Evolutionary conservation across 805 yeast species (phyloP).

Genomic region (Helenozyma baotianmanensis): DNA sequence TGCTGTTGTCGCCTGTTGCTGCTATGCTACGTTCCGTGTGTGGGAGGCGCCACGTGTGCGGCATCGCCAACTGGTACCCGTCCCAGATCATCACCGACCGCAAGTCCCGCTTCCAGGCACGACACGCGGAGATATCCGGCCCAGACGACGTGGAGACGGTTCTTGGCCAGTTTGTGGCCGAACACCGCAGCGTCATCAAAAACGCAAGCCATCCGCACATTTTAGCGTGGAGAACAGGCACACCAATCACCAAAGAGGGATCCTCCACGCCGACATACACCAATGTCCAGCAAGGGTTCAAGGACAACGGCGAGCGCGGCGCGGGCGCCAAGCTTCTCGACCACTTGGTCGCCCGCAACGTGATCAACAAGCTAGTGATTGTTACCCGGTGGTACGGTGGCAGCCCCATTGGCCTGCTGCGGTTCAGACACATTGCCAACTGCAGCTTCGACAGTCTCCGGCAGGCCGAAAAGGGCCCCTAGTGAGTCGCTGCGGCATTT

Average conservation of each 20-base stretch:
- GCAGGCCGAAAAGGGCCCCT: not conserved
- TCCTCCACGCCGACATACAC: conserved; percentile 7
- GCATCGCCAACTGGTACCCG: conserved; percentile 26
- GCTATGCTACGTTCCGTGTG: too few species aligned
- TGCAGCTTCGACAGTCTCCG: conserved; percentile 50
- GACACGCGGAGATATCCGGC: conserved; percentile 40
- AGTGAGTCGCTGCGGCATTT: too few species aligned
- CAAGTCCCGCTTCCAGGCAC: conserved; percentile 67
- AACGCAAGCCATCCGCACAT: conserved; percentile 68
- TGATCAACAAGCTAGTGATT: conserved; percentile 56
- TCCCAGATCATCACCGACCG: conserved; percentile 36
- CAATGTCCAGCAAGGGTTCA: conserved; percentile 51
- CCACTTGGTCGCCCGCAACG: conserved; percentile 44
- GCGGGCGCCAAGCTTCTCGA: conserved; percentile 58
- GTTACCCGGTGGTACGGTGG: conserved; percentile 87
- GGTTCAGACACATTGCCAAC: conserved; percentile 64
- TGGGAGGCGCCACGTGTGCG: too few species aligned
- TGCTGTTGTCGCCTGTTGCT: too few species aligned
- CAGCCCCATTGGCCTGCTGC: conserved; percentile 60
- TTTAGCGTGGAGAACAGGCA: conserved; percentile 65
- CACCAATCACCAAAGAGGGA: conserved; percentile 3
- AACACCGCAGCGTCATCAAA: conserved; percentile 46
- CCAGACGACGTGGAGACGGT: conserved; percentile 40
- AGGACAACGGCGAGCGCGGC: conserved; percentile 73
- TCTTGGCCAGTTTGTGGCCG: conserved; percentile 36